phyloP scores from a whole-genome alignment of 179 eudicot genomes.

The Silene noctiflora region DNA sequence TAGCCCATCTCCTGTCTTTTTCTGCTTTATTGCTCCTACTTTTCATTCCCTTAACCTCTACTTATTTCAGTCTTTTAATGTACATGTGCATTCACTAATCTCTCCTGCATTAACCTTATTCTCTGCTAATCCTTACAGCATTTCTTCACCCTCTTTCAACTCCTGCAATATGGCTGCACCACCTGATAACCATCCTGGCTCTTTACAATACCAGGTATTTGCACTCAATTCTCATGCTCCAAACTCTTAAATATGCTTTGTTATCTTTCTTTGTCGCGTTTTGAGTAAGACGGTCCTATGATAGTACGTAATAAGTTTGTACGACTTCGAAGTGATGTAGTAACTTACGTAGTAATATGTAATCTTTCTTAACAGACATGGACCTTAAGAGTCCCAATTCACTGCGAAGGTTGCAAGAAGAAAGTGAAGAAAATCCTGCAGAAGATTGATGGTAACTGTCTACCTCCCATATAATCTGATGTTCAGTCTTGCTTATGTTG shows the following conservation, averaged over 20 bases:
- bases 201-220: constrained; percentile 33
- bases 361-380: constrained; percentile 30
- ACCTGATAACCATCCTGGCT: constrained; percentile 25
- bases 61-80: constrained; percentile 21
- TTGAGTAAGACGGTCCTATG: not conserved
- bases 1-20: constrained; percentile 22
- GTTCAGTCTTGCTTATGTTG: not conserved
- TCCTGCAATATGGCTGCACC: constrained; percentile 27
- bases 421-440: constrained; percentile 44
- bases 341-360: not conserved
- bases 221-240: not conserved
- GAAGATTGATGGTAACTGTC: constrained; percentile 31
- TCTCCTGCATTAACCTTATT: constrained; percentile 19
- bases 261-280: not conserved
- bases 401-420: constrained; percentile 47
- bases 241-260: not conserved
- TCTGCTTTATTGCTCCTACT: constrained; percentile 21
- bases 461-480: not conserved
- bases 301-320: not conserved
- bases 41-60: constrained; percentile 20
- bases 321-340: not conserved
- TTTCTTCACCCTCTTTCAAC: not conserved
- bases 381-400: constrained; percentile 41
- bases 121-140: constrained; percentile 2
- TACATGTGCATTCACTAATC: constrained; percentile 16